Evolutionary conservation across 2,329 filamentous ascomycete species (phyloP).

Genomic region (Lachnellula occidentalis): DNA sequence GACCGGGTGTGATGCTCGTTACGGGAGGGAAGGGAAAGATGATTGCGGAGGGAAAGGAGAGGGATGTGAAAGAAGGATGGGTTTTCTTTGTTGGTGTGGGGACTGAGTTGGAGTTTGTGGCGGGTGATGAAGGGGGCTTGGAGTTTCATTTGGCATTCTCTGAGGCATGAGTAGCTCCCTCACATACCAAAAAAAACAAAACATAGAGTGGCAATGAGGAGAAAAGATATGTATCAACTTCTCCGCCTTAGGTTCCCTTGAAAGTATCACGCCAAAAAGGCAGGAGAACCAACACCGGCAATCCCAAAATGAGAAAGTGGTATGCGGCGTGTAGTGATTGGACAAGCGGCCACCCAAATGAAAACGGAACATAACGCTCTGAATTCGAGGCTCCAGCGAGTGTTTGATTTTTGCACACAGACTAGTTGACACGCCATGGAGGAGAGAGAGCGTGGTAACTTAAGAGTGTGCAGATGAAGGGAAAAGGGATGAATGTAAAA

Average conservation of each 20-base stretch:
- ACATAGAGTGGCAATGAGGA: neutral
- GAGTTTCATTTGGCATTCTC: conserved; percentile 22
- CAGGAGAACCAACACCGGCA: conserved; percentile 19
- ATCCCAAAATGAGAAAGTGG: conserved; percentile 22
- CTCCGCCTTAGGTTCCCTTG: conserved; percentile 19
- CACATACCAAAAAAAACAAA: neutral
- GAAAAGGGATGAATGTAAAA: neutral
- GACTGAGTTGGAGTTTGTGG: conserved; percentile 18
- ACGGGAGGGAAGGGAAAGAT: conserved; percentile 54
- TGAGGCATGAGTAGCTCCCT: conserved; percentile 5
- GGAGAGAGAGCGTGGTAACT: conserved; percentile 75
- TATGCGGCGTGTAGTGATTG: conserved; percentile 25
- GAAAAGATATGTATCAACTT: conserved; percentile 23
- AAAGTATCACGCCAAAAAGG: conserved; percentile 16
- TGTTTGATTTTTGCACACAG: conserved; percentile 76
- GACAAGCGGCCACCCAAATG: conserved; percentile 28
- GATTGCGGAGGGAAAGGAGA: conserved; percentile 45
- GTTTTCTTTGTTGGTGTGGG: conserved; percentile 56
- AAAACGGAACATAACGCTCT: conserved; percentile 33
- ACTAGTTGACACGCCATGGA: conserved; percentile 92
- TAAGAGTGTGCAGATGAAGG: conserved; percentile 71
- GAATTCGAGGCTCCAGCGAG: conserved; percentile 32
- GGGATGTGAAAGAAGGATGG: conserved; percentile 54
- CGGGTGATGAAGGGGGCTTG: conserved; percentile 10
- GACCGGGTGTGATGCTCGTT: conserved; percentile 59